Evolutionary conservation across 345 rosid genomes (phyloP), one percentile per base, ranked within the genome.

Genomic region (Sisymbrium irio): DNA sequence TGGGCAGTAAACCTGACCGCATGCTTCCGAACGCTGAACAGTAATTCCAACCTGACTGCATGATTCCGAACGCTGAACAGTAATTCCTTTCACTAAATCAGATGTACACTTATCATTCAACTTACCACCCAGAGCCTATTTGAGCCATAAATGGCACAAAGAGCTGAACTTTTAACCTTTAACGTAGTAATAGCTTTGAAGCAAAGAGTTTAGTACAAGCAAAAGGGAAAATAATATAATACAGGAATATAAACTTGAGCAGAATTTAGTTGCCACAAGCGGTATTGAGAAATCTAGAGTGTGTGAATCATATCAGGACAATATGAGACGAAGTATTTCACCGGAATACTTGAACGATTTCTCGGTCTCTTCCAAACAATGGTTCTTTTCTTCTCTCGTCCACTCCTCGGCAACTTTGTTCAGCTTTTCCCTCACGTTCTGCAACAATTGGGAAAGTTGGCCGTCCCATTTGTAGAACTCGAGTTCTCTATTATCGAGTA

Each of bases 391-490:
- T 37, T 87, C 92, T 75, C 96, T 85, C 0, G 86, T 95, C 99
- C 99, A 95, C 55, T 81, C 79, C 89, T 89, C 87, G 0, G 96
- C 83, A 17, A 94, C 87, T 75, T 84, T 65, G 66, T 94, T 87
- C 77, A 94, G 80, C 74, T 89, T 91, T n/a, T 86, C 90, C 80
- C 93, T 84, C 6, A 85, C 97, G 58, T 88, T 87, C 83, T 91
- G 96, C 81, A 91, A 55, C 60, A 91, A 81, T 32, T 83, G 84
- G 20, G 85, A 76, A 54, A 91, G 96, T 7, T 94, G 90, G 14
- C 90, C 96, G 19, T 89, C 93, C 98, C 98, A 91, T 76, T 86
- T 94, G 78, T 91, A 94, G 73, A 91, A 91, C 37, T 91, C 89
- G 37, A 94, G 79, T 27, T 84, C 90, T 78, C 82, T 89, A 22